Evolutionary conservation across 2,329 filamentous ascomycete species (phyloP).

Genomic region (Colletotrichum salicis): DNA sequence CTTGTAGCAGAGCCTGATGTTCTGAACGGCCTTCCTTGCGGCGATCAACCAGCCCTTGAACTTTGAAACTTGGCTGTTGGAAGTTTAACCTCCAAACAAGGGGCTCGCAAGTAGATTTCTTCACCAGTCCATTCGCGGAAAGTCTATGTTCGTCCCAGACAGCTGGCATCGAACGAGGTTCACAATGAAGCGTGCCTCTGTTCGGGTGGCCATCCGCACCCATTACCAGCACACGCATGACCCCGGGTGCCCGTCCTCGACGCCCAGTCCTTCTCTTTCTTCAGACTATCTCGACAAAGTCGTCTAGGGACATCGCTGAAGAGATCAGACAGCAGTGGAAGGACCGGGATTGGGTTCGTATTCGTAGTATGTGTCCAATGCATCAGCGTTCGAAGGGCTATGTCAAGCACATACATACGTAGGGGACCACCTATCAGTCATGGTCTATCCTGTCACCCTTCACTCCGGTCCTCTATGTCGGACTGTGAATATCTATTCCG

Average conservation of each 20-base stretch:
- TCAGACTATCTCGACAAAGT: neutral
- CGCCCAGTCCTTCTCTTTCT: conserved; percentile 17
- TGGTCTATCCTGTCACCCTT: conserved; percentile 21
- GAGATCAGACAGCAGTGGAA: conserved; percentile 31
- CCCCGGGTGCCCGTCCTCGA: neutral
- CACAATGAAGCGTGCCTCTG: neutral
- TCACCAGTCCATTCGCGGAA: neutral
- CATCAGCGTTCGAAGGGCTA: conserved; percentile 4
- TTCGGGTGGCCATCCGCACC: neutral
- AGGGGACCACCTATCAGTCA: conserved; percentile 24
- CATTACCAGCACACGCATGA: conserved; percentile 1
- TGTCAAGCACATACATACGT: conserved; percentile 17
- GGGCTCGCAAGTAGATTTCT: conserved; percentile 14
- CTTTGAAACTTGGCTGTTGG: conserved; percentile 32
- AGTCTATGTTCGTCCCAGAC: conserved; percentile 1
- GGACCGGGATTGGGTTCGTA: conserved; percentile 3
- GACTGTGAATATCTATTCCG: conserved; percentile 20
- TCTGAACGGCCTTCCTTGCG: conserved; percentile 21
- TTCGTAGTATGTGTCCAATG: conserved; percentile 15
- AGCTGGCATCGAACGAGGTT: conserved; percentile 6
- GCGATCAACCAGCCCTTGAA: conserved; percentile 20
- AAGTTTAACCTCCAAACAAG: conserved; percentile 21
- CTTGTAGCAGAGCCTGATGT: conserved; percentile 21
- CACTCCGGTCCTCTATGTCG: neutral
- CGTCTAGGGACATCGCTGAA: conserved; percentile 25